These are phyloP conservation scores for Stagonosporopsis cucurbitacearum DNA, from an alignment of 2,329 filamentous ascomycete genomes.

Conservation along the genomic window DNA sequence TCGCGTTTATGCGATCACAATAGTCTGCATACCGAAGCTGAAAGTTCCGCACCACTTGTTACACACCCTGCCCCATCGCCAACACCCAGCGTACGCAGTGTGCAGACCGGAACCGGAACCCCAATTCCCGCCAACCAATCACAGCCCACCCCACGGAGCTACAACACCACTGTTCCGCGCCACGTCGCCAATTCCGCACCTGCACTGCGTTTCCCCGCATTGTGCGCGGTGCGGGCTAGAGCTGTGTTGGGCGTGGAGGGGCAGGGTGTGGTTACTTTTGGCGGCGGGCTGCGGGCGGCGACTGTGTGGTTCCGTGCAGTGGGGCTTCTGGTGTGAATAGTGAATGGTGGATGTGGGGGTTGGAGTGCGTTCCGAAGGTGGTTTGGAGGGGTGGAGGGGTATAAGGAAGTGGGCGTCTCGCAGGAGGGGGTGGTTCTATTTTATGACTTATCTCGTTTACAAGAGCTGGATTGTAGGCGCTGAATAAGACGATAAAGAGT, in stretches of 20 bases:
- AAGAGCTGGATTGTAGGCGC: too few species aligned
- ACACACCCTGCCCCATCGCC: too few species aligned
- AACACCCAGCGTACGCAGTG: too few species aligned
- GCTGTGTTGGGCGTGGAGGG: not conserved
- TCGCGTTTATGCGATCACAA: not conserved
- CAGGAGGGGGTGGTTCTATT: too few species aligned
- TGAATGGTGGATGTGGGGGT: not conserved
- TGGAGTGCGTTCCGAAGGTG: slow-evolving; percentile 4
- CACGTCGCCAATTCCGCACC: too few species aligned
- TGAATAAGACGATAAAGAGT: too few species aligned
- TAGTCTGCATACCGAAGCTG: not conserved
- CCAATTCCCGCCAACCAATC: slow-evolving; percentile 3
- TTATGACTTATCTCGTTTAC: too few species aligned
- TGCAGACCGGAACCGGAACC: slow-evolving; percentile 12
- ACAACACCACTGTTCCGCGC: too few species aligned
- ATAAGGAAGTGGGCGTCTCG: slow-evolving; percentile 8
- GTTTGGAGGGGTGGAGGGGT: too few species aligned
- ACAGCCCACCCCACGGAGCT: not conserved
- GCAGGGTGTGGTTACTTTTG: too few species aligned
- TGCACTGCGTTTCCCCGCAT: slow-evolving; percentile 31
- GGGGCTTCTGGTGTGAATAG: too few species aligned
- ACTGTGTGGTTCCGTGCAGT: not conserved
- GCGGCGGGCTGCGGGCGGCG: not conserved
- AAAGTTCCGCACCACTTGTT: slow-evolving; percentile 1
- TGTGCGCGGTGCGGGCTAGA: not conserved